Evolutionary conservation across 805 yeast species (phyloP), one percentile per base, ranked within the genome.

Genomic region (Kodamaea kaohsiungensis): DNA sequence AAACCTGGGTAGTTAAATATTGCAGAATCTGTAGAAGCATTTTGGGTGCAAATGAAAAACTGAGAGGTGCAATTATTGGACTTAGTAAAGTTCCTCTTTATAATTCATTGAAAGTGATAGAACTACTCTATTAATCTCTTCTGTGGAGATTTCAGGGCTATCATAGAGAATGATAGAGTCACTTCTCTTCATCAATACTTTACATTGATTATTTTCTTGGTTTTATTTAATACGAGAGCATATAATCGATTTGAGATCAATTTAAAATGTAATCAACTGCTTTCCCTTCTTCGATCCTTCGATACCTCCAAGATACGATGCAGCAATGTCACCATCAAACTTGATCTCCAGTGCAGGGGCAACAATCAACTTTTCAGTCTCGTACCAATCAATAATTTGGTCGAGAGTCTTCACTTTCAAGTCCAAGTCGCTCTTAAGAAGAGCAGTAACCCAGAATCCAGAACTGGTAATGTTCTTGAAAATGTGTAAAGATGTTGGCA

Each of bases 391-490:
- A 16, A 76, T 68, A 43, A 76, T 69, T 60, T 70, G 70, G 49
- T 64, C 60, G 61, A 76, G 65, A 19, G 78, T 72, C 50, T 65
- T 60, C 48, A 59, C 15, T 65, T 75, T 76, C 66, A 76, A 73
- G 35, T 65, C 70, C 1, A 58, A 57, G 59, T 75, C 68, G 43
- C 64, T 52, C 59, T 73, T 74, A 56, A 74, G 67, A 54, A 75
- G 69, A 46, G 62, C 84, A 10, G 97, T 88, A 54, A 91, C 85
- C 99, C 99, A 95, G 75, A 89, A 95, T 0, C 99, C 99, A 27
- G 85, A 82, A 51, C 91, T 85, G 5, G 88, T 85, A 53, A 95
- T 71, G 65, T 92, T 88, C 71, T 93, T 95, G 78, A 95, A 95
- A 59, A 95, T 92, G 66, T 89, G 89, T 56, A 89, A 74, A 0